Conservation (phyloP, 495 filamentous ascomycete species). For the Penicillium herquei region DNA sequence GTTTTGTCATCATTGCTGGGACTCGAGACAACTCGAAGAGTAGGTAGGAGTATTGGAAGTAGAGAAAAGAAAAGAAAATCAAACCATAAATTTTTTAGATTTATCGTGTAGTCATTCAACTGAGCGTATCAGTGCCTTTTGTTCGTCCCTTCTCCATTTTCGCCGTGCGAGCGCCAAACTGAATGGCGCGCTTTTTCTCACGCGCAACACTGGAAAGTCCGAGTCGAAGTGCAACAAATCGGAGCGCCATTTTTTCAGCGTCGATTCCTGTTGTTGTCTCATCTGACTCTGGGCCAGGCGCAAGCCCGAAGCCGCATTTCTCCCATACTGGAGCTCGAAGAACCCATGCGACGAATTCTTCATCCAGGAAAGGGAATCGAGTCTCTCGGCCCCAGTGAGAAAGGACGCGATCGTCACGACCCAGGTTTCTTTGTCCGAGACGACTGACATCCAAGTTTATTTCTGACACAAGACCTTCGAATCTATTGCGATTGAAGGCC, state of each 20-base stretch:
- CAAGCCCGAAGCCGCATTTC: slow-evolving; percentile 75
- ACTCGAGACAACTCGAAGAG: not conserved
- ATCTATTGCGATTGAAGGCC: slow-evolving; percentile 67
- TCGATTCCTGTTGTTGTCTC: slow-evolving; percentile 50
- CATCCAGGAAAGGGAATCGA: slow-evolving; percentile 90
- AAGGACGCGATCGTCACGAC: slow-evolving; percentile 88
- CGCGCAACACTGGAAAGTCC: slow-evolving; percentile 66
- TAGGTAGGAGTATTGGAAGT: not conserved
- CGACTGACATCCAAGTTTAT: slow-evolving; percentile 82
- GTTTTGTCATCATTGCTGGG: slow-evolving; percentile 48
- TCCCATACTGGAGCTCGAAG: slow-evolving; percentile 70
- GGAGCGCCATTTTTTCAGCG: slow-evolving; percentile 75
- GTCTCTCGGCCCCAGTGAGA: slow-evolving; percentile 87
- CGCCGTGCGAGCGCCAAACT: slow-evolving; percentile 82
- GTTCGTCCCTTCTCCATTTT: slow-evolving; percentile 76
- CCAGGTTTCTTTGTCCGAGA: slow-evolving; percentile 89
- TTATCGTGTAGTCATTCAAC: slow-evolving; percentile 20
- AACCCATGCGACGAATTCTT: slow-evolving; percentile 79
- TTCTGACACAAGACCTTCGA: slow-evolving; percentile 72
- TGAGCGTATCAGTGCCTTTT: slow-evolving; percentile 63
- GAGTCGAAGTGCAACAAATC: slow-evolving; percentile 73
- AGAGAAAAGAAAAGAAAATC: not conserved
- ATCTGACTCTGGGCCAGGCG: not conserved
- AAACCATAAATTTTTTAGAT: not conserved
- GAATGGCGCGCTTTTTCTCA: slow-evolving; percentile 92